Evolutionary conservation across 192 early-diverging fungal species (phyloP).

Genomic region (Chytriomyces hyalinus): DNA sequence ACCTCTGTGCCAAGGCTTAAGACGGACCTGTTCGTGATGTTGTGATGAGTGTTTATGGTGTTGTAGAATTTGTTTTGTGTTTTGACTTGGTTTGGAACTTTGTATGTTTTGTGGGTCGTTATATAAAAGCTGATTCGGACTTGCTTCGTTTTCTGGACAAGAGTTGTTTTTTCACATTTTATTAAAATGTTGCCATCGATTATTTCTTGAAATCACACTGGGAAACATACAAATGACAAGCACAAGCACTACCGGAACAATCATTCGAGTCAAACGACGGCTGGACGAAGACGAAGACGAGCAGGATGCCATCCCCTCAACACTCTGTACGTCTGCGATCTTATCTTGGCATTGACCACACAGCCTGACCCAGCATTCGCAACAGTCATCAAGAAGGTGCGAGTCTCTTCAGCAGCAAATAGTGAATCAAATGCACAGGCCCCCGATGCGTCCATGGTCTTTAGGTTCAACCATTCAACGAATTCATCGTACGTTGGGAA

Average conservation of each 20-base stretch:
- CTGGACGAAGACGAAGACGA: background rate
- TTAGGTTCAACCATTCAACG: constrained; percentile 16
- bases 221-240: too few species aligned
- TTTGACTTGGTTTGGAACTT: background rate
- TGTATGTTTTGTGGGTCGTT: too few species aligned
- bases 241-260: too few species aligned
- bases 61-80: background rate
- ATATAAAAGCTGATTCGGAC: too few species aligned
- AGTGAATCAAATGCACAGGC: background rate
- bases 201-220: too few species aligned
- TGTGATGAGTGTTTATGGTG: background rate
- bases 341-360: background rate
- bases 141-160: too few species aligned
- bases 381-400: background rate
- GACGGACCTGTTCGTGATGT: background rate
- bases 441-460: constrained; percentile 1
- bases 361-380: background rate
- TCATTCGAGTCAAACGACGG: constrained; percentile 19
- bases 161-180: too few species aligned
- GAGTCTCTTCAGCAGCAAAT: background rate
- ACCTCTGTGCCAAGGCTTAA: background rate
- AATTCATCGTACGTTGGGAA: background rate
- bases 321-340: background rate
- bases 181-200: too few species aligned
- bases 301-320: background rate